Percentiles rank a stretch among this genome's conserved stretches.
Conservation (phyloP, 2,329 filamentous ascomycete genomes). For the Pseudogymnoascus pannorum region DNA sequence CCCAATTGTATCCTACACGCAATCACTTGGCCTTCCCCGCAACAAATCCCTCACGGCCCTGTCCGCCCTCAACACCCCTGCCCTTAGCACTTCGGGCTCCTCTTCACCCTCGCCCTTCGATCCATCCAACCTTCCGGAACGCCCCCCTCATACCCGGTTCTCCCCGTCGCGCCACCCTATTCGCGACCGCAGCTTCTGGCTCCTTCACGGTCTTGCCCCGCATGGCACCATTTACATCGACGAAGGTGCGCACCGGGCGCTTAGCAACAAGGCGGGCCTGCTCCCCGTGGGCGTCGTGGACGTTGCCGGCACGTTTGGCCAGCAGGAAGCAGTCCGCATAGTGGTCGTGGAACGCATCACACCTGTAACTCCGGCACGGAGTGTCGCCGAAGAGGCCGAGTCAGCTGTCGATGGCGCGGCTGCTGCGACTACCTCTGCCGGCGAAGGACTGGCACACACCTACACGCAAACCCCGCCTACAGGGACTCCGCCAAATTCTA, state of each 20-base stretch:
- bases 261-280: constrained; percentile 76
- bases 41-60: constrained; percentile 25
- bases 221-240: constrained; percentile 93
- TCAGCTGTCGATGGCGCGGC: constrained; percentile 9
- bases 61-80: constrained; percentile 17
- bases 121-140: constrained; percentile 21
- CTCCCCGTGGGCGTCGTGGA: constrained; percentile 86
- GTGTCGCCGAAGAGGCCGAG: constrained; percentile 19
- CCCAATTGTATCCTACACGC: constrained; percentile 76
- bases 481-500: constrained; percentile 10
- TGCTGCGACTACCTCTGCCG: neutral
- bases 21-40: constrained; percentile 44
- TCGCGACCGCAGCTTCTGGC: constrained; percentile 92
- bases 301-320: constrained; percentile 79
- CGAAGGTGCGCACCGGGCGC: constrained; percentile 73
- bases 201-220: constrained; percentile 82
- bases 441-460: neutral
- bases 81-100: neutral
- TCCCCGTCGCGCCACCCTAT: constrained; percentile 78
- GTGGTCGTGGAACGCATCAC: constrained; percentile 62
- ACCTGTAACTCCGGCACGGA: constrained; percentile 16
- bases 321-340: constrained; percentile 85
- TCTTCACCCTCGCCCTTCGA: constrained; percentile 19
- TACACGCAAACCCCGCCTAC: constrained; percentile 3
- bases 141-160: constrained; percentile 86